Base-by-base conservation (phyloP, 495 filamentous ascomycete genomes). In the Xylaria sp. region DNA sequence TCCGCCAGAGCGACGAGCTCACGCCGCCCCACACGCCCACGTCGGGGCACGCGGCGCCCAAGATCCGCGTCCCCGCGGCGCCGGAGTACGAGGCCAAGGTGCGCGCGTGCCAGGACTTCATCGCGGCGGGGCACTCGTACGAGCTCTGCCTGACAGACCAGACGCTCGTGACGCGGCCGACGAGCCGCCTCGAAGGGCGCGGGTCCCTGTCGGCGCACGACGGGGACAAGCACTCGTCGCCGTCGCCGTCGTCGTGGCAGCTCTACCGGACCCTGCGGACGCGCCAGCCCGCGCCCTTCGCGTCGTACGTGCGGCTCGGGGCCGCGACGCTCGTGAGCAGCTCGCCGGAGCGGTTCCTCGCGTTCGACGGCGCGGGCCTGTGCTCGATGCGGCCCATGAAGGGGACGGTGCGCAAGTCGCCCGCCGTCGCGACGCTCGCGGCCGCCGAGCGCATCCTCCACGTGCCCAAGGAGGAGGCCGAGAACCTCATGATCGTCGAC, bases 401-500 rank as follows among this genome's bases (percentile, higher is more conserved):
- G 83, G 96, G 96, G 33, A 99, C 96, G 0, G 93, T 98, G 44
- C 88, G 88, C 62, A 97, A 96, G 76, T 86, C 87, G 0, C 78
- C 84, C 40, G 79, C 79, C 19, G 82, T 84, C 0, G 61, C 80
- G 0, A 95, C 92, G 1, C 82, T 90, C 52, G 86, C 83, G 15
- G 84, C 91, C 72, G 95, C 95, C 17, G 88, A 88, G 48, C 79
- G 79, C 48, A 88, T 94, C 70, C 87, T 97, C 5, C 85, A 90
- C 61, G 86, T 91, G 1, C 90, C 91, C 15, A 99, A 99, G 77
- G 96, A 98, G 76, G 91, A 90, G 75, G 95, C 96, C 15, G 96
- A 99, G 81, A 98, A 98, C 76, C 88, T 99, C 8, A 99, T 99
- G 96, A 98, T 99, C 71, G 94, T 97, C 1, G 96, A 98, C 81